Evolutionary conservation across 2,329 filamentous ascomycete genomes (phyloP), one percentile per base, ranked within the genome.

Genomic region (Penicillium sp.): DNA sequence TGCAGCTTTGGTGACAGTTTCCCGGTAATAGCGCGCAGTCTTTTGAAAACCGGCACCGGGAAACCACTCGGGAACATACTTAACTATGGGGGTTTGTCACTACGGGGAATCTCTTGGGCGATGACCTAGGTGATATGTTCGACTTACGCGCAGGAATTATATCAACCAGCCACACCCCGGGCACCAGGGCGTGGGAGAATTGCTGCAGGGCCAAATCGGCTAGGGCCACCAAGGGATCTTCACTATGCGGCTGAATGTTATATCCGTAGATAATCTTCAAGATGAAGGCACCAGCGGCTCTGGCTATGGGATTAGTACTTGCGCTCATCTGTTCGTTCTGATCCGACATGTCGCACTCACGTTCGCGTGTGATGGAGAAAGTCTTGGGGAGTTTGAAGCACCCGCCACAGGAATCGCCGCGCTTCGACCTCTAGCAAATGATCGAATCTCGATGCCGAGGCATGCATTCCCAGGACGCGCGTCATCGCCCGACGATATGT

Each of bases 231-330:
- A 76, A 55, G 4, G 69, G 68, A 39, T 77, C 74, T 9, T 41
- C 36, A 2, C 51, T 50, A 8, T 67, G 58, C 1, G 62, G 50
- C 21, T 70, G 67, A 15, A 66, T 58, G 0, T 58, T 72, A 44
- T 77, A 77, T 4, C 72, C 72, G 48, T 73, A 73, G 3, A 59
- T 53, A n/a, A 70, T 63, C 27, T 70, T 68, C n/a, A 74, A 45
- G 17, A 73, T 70, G 9, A 71, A 48, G 0, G 62, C 62, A 0
- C 65, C 69, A 0, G 67, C 63, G 28, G 65, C 56, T n/a, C 63
- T 71, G 16, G 16, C 21, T 0, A n/a, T 0, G 7, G 20, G 14
- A 34, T 35, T 4, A 26, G 4, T 27, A 34, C 10, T 31, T 19
- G 7, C n/a, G n/a, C n/a, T n/a, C n/a, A n/a, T n/a, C n/a, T n/a